phyloP scores from a whole-genome alignment of 495 filamentous ascomycete genomes.

The Xylaria castorea region DNA sequence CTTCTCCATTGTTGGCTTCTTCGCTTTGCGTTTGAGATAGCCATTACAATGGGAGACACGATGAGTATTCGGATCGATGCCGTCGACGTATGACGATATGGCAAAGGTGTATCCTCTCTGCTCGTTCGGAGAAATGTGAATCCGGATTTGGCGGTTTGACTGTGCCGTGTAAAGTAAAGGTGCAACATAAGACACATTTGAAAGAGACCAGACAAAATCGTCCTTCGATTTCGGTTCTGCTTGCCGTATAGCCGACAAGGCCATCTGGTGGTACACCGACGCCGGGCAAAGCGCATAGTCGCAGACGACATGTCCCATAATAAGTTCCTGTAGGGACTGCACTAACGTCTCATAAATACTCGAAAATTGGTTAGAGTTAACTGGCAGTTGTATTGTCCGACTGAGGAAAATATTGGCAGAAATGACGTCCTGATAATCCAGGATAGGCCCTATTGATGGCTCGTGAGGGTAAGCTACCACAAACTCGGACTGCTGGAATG shows the following conservation, averaged over 20 bases:
- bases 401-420: background rate
- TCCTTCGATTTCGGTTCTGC: slow-evolving; percentile 20
- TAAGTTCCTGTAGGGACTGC: slow-evolving; percentile 21
- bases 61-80: background rate
- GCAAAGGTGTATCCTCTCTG: background rate
- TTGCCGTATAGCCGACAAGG: slow-evolving; percentile 11
- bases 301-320: slow-evolving; percentile 21
- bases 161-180: slow-evolving; percentile 22
- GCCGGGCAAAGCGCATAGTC: slow-evolving; percentile 25
- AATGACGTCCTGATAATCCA: background rate
- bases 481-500: background rate
- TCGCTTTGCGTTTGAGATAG: slow-evolving; percentile 2
- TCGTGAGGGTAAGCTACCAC: background rate
- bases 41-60: background rate
- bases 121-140: background rate
- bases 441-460: background rate
- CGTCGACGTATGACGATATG: background rate
- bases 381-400: background rate
- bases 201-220: slow-evolving; percentile 19
- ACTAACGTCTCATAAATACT: slow-evolving; percentile 9
- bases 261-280: slow-evolving; percentile 26
- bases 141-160: background rate
- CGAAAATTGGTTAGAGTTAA: background rate
- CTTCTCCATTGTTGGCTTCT: background rate
- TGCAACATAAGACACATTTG: slow-evolving; percentile 18